Conservation (phyloP, 495 filamentous ascomycete species). For the Podospora fimiseda region DNA sequence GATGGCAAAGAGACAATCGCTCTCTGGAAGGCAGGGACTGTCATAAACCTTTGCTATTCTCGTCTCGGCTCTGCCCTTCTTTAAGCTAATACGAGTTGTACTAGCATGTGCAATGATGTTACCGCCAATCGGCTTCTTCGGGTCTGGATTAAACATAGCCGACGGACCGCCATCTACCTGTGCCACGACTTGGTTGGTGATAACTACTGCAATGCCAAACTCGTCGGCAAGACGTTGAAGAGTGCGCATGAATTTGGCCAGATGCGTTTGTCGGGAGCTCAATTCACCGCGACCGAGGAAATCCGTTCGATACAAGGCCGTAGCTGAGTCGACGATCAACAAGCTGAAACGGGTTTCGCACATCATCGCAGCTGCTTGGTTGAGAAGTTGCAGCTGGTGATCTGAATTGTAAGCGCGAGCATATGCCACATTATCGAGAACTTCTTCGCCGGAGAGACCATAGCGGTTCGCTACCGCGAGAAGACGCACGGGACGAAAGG, state of each 20-base stretch:
- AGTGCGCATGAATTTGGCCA: slow-evolving; percentile 95
- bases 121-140: slow-evolving; percentile 97
- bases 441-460: slow-evolving; percentile 91
- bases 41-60: slow-evolving; percentile 98
- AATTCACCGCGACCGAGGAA: slow-evolving; percentile 93
- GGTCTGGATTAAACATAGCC: slow-evolving; percentile 98
- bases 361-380: slow-evolving; percentile 97
- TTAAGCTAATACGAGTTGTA: slow-evolving; percentile 82
- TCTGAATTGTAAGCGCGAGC: slow-evolving; percentile 97
- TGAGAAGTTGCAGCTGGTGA: slow-evolving; percentile 89
- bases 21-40: slow-evolving; percentile 92
- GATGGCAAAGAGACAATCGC: slow-evolving; percentile 94
- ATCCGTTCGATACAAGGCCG: slow-evolving; percentile 90
- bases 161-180: slow-evolving; percentile 94
- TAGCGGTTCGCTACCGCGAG: slow-evolving; percentile 90
- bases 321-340: slow-evolving; percentile 90
- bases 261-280: slow-evolving; percentile 79
- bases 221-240: slow-evolving; percentile 93
- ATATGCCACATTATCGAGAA: slow-evolving; percentile 96
- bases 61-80: slow-evolving; percentile 93
- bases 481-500: slow-evolving; percentile 86
- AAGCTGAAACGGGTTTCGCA: slow-evolving; percentile 96
- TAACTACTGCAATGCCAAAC: slow-evolving; percentile 97
- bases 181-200: slow-evolving; percentile 97
- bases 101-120: slow-evolving; percentile 98